phyloP scores from a whole-genome alignment of 2,329 filamentous ascomycete species.

The Byssothecium circinans region DNA sequence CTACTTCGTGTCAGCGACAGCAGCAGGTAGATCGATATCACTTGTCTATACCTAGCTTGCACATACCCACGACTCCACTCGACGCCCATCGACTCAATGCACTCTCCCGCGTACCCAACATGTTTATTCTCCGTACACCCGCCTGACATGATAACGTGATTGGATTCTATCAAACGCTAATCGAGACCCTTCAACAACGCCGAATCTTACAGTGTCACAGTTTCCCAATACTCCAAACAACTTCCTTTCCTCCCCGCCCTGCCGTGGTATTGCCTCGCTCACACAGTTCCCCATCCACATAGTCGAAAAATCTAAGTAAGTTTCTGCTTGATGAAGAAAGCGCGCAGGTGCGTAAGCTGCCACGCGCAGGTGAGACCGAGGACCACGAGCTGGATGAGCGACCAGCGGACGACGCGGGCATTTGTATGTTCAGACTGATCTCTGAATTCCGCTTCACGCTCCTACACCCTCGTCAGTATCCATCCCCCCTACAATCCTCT shows the following conservation, averaged over 20 bases:
- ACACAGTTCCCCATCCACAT: background rate
- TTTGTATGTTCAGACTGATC: conserved; percentile 97
- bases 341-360: conserved; percentile 92
- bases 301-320: conserved; percentile 66
- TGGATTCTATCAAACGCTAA: conserved; percentile 17
- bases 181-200: conserved; percentile 20
- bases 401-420: conserved; percentile 88
- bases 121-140: background rate
- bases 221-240: conserved; percentile 10
- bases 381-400: conserved; percentile 82
- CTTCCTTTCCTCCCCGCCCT: conserved; percentile 12
- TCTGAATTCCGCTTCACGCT: conserved; percentile 96
- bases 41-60: too few relatives aligned
- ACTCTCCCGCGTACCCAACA: background rate
- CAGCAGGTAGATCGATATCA: too few relatives aligned
- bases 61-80: too few relatives aligned
- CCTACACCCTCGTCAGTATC: conserved; percentile 55
- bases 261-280: conserved; percentile 10
- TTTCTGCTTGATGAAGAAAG: conserved; percentile 99
- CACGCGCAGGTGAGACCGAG: conserved; percentile 88
- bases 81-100: too few relatives aligned
- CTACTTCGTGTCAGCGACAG: too few relatives aligned
- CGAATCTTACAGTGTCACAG: conserved; percentile 23
- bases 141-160: conserved; percentile 5
- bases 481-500: background rate